Percentiles rank a stretch among this genome's conserved stretches.
phyloP scores from a whole-genome alignment of 2,329 filamentous ascomycete genomes.

The Stagonosporopsis tanaceti region DNA sequence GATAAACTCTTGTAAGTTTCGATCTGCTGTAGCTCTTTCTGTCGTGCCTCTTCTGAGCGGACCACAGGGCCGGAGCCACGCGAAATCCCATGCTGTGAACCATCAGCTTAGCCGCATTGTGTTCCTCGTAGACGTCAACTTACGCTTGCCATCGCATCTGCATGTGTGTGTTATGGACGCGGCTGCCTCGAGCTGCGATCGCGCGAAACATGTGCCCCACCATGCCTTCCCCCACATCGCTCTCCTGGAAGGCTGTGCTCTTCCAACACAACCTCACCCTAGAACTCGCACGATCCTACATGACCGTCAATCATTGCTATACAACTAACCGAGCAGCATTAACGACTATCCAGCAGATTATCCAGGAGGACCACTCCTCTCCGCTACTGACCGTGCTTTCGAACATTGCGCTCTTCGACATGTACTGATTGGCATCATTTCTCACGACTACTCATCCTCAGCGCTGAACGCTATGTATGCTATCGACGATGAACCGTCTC shows the following conservation, averaged over 20 bases:
- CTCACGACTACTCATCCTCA: conserved; percentile 14
- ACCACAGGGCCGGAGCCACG: conserved; percentile 63
- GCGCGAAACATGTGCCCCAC: conserved; percentile 40
- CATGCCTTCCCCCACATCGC: conserved; percentile 32
- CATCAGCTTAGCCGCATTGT: conserved; percentile 25
- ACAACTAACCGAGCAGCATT: conserved; percentile 46
- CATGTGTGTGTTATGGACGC: conserved; percentile 18
- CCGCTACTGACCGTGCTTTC: conserved; percentile 10
- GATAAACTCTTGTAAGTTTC: conserved; percentile 77
- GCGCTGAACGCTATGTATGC: conserved; percentile 32
- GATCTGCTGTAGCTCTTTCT: conserved; percentile 79
- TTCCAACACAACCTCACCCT: conserved; percentile 23
- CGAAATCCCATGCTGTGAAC: conserved; percentile 79
- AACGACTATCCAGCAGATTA: conserved; percentile 29
- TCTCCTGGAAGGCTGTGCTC: conserved; percentile 24
- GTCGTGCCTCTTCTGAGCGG: conserved; percentile 73
- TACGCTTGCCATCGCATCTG: conserved; percentile 51
- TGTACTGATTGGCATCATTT: conserved; percentile 25
- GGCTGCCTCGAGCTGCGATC: conserved; percentile 26
- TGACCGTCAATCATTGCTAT: conserved; percentile 35
- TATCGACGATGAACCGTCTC: conserved; percentile 27
- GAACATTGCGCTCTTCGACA: conserved; percentile 35
- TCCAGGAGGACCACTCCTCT: conserved; percentile 11
- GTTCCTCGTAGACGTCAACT: conserved; percentile 22
- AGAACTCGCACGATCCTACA: conserved; percentile 30